Percentiles rank a stretch among this genome's conserved stretches.
Evolutionary conservation across 164 flowering plant genomes (phyloP).

Genomic region (Houttuynia cordata): DNA sequence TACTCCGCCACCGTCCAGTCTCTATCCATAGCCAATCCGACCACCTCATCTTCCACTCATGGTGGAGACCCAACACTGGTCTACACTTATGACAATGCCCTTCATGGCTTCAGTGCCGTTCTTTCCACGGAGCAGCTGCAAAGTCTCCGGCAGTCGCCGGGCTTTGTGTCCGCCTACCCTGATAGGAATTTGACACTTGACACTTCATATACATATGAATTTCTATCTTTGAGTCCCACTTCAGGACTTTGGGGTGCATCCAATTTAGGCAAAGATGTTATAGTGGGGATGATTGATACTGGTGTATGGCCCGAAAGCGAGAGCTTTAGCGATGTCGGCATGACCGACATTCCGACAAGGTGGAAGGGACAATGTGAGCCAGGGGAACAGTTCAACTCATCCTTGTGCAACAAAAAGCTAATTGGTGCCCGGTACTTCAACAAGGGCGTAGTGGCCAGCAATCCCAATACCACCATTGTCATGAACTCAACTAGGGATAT

Average conservation of each 20-base stretch:
- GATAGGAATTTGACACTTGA: conserved; percentile 31
- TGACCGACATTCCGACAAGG: conserved; percentile 37
- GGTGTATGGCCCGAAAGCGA: conserved; percentile 81
- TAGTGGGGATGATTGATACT: conserved; percentile 58
- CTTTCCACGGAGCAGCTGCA: conserved; percentile 36
- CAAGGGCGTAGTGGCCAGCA: conserved; percentile 32
- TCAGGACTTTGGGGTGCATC: conserved; percentile 43
- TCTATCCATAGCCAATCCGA: background rate
- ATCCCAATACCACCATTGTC: conserved; percentile 26
- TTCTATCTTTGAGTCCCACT: conserved; percentile 34
- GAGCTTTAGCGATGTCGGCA: conserved; percentile 47
- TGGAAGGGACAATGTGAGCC: conserved; percentile 58
- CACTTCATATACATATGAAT: conserved; percentile 45
- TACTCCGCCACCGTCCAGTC: conserved; percentile 25
- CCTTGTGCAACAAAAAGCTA: conserved; percentile 63
- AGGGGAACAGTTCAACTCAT: conserved; percentile 39
- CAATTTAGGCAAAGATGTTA: conserved; percentile 36
- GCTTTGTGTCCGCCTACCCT: conserved; percentile 26
- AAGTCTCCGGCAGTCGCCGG: conserved; percentile 27
- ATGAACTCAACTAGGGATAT: conserved; percentile 55
- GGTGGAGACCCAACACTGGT: conserved; percentile 24
- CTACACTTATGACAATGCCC: conserved; percentile 33
- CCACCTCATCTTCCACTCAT: background rate
- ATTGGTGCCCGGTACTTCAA: conserved; percentile 63
- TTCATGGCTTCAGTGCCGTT: conserved; percentile 53